These are phyloP conservation scores for Xylaria curta DNA, from an alignment of 495 filamentous ascomycete genomes.

Conservation along the genomic window DNA sequence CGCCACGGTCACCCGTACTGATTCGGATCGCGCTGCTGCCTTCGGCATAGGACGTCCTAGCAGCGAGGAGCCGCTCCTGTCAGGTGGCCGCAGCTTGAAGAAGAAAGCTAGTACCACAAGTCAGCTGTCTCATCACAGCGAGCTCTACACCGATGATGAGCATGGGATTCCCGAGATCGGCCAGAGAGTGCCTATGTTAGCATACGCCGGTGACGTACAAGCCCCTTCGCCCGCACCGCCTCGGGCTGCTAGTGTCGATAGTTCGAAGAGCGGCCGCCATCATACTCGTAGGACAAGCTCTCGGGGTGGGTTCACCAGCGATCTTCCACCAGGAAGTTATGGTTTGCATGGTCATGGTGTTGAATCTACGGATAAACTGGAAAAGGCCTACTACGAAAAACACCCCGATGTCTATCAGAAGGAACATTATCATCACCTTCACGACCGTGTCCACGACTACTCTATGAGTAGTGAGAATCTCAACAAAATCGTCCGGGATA, in stretches of 20 bases:
- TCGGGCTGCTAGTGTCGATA: constrained; percentile 57
- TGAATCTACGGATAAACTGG: constrained; percentile 72
- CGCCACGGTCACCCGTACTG: constrained; percentile 83
- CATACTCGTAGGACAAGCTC: constrained; percentile 66
- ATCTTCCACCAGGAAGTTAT: constrained; percentile 75
- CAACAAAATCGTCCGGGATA: constrained; percentile 85
- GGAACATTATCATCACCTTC: constrained; percentile 58
- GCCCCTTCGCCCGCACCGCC: constrained; percentile 85
- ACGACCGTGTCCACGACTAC: constrained; percentile 75
- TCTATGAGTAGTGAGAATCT: constrained; percentile 90
- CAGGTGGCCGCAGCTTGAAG: constrained; percentile 52
- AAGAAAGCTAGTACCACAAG: constrained; percentile 67
- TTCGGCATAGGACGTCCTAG: constrained; percentile 76
- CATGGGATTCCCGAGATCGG: constrained; percentile 92
- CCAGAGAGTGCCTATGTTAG: constrained; percentile 89
- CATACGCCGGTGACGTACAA: constrained; percentile 94
- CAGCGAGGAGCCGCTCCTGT: constrained; percentile 50
- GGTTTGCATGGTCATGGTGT: constrained; percentile 85
- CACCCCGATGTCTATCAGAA: constrained; percentile 82
- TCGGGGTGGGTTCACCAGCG: constrained; percentile 45
- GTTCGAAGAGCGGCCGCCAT: constrained; percentile 64
- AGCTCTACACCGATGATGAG: constrained; percentile 66
- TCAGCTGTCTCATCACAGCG: constrained; percentile 55
- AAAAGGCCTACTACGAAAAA: constrained; percentile 88
- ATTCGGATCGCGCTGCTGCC: constrained; percentile 81